These are phyloP conservation scores for Stereocaulon alpinum DNA, from an alignment of 495 filamentous ascomycete genomes.

Conservation along the genomic window DNA sequence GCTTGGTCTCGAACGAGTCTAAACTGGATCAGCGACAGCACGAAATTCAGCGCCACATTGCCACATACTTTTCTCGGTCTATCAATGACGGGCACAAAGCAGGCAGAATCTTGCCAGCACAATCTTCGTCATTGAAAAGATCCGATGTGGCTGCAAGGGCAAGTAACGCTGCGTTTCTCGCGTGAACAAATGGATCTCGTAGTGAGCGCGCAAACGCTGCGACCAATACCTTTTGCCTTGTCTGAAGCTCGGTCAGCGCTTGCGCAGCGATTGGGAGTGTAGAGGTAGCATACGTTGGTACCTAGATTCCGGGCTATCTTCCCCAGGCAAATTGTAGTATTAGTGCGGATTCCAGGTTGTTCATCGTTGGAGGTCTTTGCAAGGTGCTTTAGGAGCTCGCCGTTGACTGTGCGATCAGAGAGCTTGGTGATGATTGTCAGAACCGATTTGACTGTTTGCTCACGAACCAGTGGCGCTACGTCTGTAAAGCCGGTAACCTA, in stretches of 20 bases:
- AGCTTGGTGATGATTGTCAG: constrained; percentile 77
- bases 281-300: constrained; percentile 41
- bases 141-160: constrained; percentile 78
- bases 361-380: constrained; percentile 97
- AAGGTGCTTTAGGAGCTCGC: constrained; percentile 79
- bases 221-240: constrained; percentile 77
- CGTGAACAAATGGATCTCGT: constrained; percentile 88
- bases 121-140: constrained; percentile 82
- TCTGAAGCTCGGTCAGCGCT: constrained; percentile 30
- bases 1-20: constrained; percentile 81
- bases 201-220: constrained; percentile 85
- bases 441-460: constrained; percentile 91
- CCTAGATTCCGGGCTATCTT: constrained; percentile 89
- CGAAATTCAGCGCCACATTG: neutral
- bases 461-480: constrained; percentile 77
- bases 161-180: constrained; percentile 76
- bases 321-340: constrained; percentile 93
- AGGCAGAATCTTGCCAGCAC: constrained; percentile 71
- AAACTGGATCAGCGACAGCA: neutral
- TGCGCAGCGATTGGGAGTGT: neutral
- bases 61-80: constrained; percentile 71
- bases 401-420: constrained; percentile 85
- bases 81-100: constrained; percentile 69
- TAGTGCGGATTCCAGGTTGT: constrained; percentile 93
- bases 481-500: constrained; percentile 88